phyloP scores from a whole-genome alignment of 1,284 basidiomycete species.

The Papiliotrema laurentii region DNA sequence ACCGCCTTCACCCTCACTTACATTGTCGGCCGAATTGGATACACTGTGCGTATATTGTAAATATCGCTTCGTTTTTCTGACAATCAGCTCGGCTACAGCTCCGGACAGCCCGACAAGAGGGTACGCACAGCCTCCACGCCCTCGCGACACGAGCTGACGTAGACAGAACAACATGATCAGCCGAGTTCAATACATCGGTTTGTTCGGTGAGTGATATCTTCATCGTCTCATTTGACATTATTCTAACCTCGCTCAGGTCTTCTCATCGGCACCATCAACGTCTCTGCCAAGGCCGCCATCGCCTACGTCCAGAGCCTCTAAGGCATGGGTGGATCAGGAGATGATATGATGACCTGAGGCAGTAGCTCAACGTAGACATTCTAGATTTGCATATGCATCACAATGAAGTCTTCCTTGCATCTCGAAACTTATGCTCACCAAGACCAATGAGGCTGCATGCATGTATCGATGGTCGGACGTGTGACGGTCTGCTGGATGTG shows the following conservation, averaged over 20 bases:
- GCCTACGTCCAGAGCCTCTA: not conserved
- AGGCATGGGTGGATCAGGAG: no score
- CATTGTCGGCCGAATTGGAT: conserved; percentile 27
- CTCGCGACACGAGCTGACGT: not conserved
- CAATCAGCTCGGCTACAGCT: conserved; percentile 25
- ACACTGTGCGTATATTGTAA: conserved; percentile 25
- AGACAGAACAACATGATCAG: conserved; percentile 17
- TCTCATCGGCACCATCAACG: conserved; percentile 17
- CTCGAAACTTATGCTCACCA: no score
- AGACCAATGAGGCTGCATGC: no score
- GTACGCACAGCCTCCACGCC: conserved; percentile 6
- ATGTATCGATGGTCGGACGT: no score
- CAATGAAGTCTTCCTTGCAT: no score
- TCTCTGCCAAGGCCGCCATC: conserved; percentile 4
- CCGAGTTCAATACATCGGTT: conserved; percentile 18
- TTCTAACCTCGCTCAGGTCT: conserved; percentile 16
- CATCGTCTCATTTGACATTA: not conserved
- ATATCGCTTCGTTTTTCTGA: not conserved
- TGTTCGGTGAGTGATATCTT: conserved; percentile 14
- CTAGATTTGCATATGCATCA: no score
- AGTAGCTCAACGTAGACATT: no score
- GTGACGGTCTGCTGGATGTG: no score
- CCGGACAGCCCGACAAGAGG: conserved; percentile 17
- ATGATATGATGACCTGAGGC: no score
- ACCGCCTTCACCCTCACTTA: conserved; percentile 18